Evolutionary conservation across 495 filamentous ascomycete genomes (phyloP), one percentile per base, ranked within the genome.

Genomic region (Ramalina peruviana): DNA sequence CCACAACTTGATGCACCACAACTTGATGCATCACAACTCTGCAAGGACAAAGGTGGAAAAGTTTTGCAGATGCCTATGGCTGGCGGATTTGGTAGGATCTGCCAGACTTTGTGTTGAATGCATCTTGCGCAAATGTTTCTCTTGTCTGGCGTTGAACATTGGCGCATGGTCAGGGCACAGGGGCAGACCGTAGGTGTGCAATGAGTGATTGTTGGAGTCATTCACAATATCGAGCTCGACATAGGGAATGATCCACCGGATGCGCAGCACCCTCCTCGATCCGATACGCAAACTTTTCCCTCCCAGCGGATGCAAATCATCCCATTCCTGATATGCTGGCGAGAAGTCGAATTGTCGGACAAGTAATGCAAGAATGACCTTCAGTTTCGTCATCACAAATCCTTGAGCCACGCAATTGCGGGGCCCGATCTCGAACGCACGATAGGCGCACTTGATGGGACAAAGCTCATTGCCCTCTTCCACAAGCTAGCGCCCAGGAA

Each of bases 351-450:
- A 74, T 6, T 59, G 56, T 19, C 75, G 62, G 12, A 67, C 54
- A 12, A 63, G 67, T 54, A 78, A 50, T 0, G 66, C 70, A 13
- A 76, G 27, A 13, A 70, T 59, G 27, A 74, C 57, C 43, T 63
- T 63, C 25, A 71, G 54, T 56, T 78, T 72, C 4, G 67, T 60
- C 54, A 75, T 61, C 1, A 70, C 71, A 37, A 78, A 58, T 36
- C 71, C 67, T 58, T 78, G 69, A 0, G 76, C 75, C 17, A 79
- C 71, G 54, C 76, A 79, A 19, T 63, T 66, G 4, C 76, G 52
- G 12, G 75, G 70, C 7, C 76, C 75, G 12, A 64, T 55, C 42
- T 72, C 72, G 50, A 79, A 79, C 21, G 71, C 68, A n/a, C 67
- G 57, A 65, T 65, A 79, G 0, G 72, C 67, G 48, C 65, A 62